These are phyloP conservation scores for Lentinula lateritia DNA, from an alignment of 768 basidiomycete genomes.

Conservation along the genomic window DNA sequence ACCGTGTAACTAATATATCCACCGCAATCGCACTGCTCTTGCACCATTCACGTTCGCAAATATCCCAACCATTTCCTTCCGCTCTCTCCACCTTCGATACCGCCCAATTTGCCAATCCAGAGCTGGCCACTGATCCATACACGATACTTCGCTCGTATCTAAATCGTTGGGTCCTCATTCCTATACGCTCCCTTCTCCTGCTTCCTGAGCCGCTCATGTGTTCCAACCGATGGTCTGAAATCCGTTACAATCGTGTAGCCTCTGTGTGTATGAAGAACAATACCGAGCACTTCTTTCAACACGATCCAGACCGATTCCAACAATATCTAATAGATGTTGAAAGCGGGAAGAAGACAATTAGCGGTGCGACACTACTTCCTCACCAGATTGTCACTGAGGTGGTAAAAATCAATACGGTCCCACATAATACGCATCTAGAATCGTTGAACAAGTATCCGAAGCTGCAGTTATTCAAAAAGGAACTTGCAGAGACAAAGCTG, in stretches of 20 bases:
- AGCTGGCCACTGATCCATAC: conserved; percentile 12
- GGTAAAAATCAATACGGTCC: neutral
- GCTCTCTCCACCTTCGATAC: conserved; percentile 21
- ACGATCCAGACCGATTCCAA: conserved; percentile 56
- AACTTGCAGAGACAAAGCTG: conserved; percentile 26
- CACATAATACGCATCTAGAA: neutral
- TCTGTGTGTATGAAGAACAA: conserved; percentile 60
- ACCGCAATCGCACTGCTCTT: conserved; percentile 58
- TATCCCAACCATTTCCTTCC: conserved; percentile 23
- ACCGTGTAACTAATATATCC: conserved; percentile 57
- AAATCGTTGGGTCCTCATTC: conserved; percentile 54
- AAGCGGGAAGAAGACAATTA: conserved; percentile 47
- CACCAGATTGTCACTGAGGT: conserved; percentile 51
- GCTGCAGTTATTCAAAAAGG: conserved; percentile 21
- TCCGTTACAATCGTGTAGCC: conserved; percentile 53
- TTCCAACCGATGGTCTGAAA: conserved; percentile 49
- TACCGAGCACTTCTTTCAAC: conserved; percentile 45
- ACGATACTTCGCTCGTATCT: conserved; percentile 47
- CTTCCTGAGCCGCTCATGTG: conserved; percentile 64
- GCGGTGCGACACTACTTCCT: conserved; percentile 64
- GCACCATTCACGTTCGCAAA: conserved; percentile 26
- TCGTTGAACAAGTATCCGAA: conserved; percentile 15
- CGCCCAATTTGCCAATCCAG: conserved; percentile 20
- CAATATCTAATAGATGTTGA: conserved; percentile 54
- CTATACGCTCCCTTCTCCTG: conserved; percentile 38